Evolutionary conservation across 352 stramenopile species (phyloP), one percentile per base, ranked within the genome.

Genomic region (Phytophthora capsici): DNA sequence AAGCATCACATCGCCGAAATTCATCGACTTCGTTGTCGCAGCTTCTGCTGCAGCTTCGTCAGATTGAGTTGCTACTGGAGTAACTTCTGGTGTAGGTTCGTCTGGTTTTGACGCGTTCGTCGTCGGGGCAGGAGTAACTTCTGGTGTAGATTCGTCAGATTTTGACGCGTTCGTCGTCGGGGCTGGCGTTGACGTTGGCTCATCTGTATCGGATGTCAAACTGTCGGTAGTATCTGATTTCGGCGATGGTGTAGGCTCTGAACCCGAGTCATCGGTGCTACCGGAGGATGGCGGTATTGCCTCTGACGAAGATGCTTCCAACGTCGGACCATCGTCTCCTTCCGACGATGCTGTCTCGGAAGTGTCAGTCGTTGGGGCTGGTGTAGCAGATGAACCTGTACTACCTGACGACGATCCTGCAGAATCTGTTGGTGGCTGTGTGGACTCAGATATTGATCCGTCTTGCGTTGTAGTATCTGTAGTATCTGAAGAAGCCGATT

Each of bases 1-100:
- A 20, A 63, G 12, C 26, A 50, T 0, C 6, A 63, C 44, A 56
- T 57, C 58, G 12, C 36, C 56, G 37, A 72, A 72, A 6, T 32
- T 46, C 13, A 57, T 47, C 28, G 57, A 63, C 23, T 72, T 54
- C 9, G 37, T 52, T 56, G 50, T 8, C 17, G 23, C 50, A 46
- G 14, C 67, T 52, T 36, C 57, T 7, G 44, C 63, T 1, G 37
- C 22, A 13, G 46, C 38, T 53, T 41, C 36, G 28, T 55, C 32
- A 22, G 58, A 37, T 12, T 50, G 6, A 20, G 47, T 66, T 34
- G 49, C 55, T 45, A 54, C 54, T 16, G 57, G 44, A 3, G 62
- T 70, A 4, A 60, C 46, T 66, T 45, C 25, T 19, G 57, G 54
- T 4, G 46, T 64, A n/a, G n/a, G n/a, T 40, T 32, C 20, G 5